phyloP scores from a whole-genome alignment of 345 rosid species.

The Brassica rapa region DNA sequence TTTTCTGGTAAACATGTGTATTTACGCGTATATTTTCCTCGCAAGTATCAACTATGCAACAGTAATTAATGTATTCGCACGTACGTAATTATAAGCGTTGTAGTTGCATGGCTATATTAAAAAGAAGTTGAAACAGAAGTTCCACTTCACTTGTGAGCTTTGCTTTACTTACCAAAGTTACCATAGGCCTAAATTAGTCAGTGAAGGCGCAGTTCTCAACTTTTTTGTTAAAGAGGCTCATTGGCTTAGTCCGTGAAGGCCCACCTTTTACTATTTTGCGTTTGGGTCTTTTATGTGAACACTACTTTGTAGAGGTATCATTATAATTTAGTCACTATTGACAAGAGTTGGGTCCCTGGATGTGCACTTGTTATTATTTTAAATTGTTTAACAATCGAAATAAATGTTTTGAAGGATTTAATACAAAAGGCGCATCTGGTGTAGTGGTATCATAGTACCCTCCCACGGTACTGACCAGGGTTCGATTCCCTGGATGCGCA shows the following conservation, averaged over 20 bases:
- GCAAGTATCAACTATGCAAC: neutral
- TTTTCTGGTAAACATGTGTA: neutral
- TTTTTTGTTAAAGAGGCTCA: neutral
- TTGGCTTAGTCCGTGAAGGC: too few relatives aligned
- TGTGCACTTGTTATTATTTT: too few relatives aligned
- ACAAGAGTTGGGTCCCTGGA: too few relatives aligned
- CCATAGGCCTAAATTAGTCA: neutral
- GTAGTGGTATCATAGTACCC: constrained; percentile 88
- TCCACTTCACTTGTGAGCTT: neutral
- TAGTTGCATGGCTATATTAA: neutral
- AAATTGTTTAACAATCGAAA: too few relatives aligned
- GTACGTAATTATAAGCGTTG: neutral
- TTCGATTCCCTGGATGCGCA: constrained; percentile 6
- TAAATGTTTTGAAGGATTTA: too few relatives aligned
- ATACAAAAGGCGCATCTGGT: constrained; percentile 30
- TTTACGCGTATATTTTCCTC: neutral
- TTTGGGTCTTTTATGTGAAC: neutral
- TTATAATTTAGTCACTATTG: too few relatives aligned
- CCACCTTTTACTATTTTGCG: neutral
- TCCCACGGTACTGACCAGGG: constrained; percentile 62
- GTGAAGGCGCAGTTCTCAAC: neutral
- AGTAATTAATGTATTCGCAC: neutral
- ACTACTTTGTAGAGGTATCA: too few relatives aligned
- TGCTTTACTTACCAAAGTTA: neutral
- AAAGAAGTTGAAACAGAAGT: neutral